Conservation (phyloP, 1,139 yeast genomes). For the Candida sp. region DNA sequence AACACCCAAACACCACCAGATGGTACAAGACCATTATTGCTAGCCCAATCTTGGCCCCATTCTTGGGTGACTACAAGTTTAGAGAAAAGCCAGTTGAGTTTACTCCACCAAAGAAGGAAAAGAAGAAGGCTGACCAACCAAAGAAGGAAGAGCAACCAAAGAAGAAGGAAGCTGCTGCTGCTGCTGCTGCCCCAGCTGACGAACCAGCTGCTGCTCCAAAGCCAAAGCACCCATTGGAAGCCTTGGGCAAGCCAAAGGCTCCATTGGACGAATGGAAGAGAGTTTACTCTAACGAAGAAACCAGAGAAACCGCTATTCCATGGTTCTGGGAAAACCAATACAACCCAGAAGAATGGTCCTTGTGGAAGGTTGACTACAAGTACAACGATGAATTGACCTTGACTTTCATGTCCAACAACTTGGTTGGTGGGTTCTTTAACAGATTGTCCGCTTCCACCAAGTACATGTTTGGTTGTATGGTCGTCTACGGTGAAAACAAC, state of each 20-base stretch:
- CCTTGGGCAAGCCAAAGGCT: constrained; percentile 74
- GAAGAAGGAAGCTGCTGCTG: constrained; percentile 18
- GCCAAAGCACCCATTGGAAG: constrained; percentile 91
- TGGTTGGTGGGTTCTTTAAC: constrained; percentile 98
- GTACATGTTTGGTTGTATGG: constrained; percentile 91
- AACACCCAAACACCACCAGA: constrained; percentile 78
- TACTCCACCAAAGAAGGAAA: constrained; percentile 84
- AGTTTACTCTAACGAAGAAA: constrained; percentile 95
- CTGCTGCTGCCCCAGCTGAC: constrained; percentile 44
- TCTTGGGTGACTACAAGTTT: constrained; percentile 53
- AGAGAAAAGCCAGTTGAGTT: constrained; percentile 69
- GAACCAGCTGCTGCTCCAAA: constrained; percentile 58
- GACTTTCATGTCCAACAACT: constrained; percentile 98
- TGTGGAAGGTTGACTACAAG: constrained; percentile 96
- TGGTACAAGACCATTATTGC: constrained; percentile 81
- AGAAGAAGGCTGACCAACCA: constrained; percentile 45
- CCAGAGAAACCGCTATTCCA: constrained; percentile 92
- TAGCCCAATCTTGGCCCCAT: constrained; percentile 54
- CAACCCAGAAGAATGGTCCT: constrained; percentile 92
- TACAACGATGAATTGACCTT: constrained; percentile 97
- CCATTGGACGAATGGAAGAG: constrained; percentile 96
- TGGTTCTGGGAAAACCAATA: constrained; percentile 96
- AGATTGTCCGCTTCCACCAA: constrained; percentile 91
- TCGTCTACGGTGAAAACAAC: constrained; percentile 98
- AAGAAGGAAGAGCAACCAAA: constrained; percentile 24